phyloP scores from a whole-genome alignment of 257 asterid species.

The Linaria vulgaris region DNA sequence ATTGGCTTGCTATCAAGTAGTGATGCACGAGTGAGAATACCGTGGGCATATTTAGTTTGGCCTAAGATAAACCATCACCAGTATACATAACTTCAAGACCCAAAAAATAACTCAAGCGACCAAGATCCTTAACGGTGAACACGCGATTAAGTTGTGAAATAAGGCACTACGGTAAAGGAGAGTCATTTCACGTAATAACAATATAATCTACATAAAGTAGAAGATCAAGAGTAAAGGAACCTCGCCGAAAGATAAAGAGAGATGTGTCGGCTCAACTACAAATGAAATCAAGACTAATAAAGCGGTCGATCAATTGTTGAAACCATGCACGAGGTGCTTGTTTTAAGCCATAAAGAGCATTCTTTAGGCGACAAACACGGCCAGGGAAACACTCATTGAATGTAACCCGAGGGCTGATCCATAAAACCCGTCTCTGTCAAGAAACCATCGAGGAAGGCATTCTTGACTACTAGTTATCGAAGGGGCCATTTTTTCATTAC shows the following conservation, averaged over 20 bases:
- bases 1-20: no score
- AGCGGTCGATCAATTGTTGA: not conserved
- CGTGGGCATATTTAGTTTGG: not conserved
- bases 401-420: not conserved
- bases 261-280: not conserved
- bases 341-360: no score
- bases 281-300: not conserved
- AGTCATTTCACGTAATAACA: not conserved
- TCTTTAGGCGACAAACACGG: no score
- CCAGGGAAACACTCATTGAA: no score
- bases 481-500: not conserved
- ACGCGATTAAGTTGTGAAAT: not conserved
- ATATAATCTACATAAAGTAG: not conserved
- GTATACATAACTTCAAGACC: not conserved
- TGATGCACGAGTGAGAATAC: no score
- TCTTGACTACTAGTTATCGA: not conserved
- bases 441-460: not conserved
- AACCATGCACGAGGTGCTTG: no score
- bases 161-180: not conserved
- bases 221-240: no score
- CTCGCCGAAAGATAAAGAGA: not conserved
- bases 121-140: not conserved
- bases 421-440: not conserved
- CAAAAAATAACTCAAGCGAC: not conserved
- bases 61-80: not conserved